These are phyloP conservation scores for Penstemon newberryi DNA, from an alignment of 257 asterid genomes.

Conservation along the genomic window DNA sequence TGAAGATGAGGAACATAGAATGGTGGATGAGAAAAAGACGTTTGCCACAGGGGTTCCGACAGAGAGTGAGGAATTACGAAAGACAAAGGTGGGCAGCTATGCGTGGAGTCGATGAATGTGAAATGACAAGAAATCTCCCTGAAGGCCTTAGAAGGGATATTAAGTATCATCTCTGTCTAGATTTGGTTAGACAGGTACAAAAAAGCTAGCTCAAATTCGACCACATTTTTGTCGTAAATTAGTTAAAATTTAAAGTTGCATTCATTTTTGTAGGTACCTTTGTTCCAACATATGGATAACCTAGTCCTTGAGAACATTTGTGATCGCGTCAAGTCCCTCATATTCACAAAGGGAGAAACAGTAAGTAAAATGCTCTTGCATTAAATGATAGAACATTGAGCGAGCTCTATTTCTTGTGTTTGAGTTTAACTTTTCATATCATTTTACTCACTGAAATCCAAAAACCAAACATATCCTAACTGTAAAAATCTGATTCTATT, in stretches of 20 bases:
- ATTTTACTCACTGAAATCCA: no score
- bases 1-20: slow-evolving; percentile 92
- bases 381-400: no score
- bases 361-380: slow-evolving; percentile 37
- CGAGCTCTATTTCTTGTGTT: no score
- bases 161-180: slow-evolving; percentile 89
- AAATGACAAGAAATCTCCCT: slow-evolving; percentile 85
- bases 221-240: neutral
- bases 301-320: slow-evolving; percentile 90
- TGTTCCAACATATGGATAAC: slow-evolving; percentile 95
- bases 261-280: slow-evolving; percentile 59
- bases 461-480: no score
- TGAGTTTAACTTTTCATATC: no score
- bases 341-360: slow-evolving; percentile 91
- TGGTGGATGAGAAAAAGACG: slow-evolving; percentile 98
- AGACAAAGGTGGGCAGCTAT: slow-evolving; percentile 95
- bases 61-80: slow-evolving; percentile 83
- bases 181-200: slow-evolving; percentile 80
- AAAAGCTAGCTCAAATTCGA: neutral
- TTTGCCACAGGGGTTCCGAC: slow-evolving; percentile 60
- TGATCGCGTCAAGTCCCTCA: slow-evolving; percentile 88
- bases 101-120: slow-evolving; percentile 93
- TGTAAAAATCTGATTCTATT: neutral
- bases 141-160: slow-evolving; percentile 92
- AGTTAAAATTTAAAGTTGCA: neutral